Percentiles rank a stretch among this genome's conserved stretches.
Evolutionary conservation across 129 eudicot genomes (phyloP).

Genomic region (Pulicaria dysenterica): DNA sequence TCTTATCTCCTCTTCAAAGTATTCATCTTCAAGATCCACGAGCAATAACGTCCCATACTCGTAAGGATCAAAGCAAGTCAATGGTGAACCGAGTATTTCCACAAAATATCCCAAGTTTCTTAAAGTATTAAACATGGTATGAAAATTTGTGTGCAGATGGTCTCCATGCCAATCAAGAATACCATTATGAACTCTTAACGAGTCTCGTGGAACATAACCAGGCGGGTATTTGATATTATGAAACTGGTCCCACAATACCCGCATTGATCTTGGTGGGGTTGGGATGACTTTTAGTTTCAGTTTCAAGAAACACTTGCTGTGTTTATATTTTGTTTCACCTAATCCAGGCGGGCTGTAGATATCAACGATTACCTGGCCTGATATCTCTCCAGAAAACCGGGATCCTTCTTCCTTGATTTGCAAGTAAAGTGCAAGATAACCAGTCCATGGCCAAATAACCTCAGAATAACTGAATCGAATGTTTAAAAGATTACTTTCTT

Average conservation of each 20-base stretch:
- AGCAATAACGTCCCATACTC: constrained; percentile 91
- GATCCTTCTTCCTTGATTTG: constrained; percentile 96
- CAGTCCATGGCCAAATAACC: constrained; percentile 99
- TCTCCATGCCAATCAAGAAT: constrained; percentile 99
- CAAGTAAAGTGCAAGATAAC: constrained; percentile 89
- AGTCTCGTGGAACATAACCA: constrained; percentile 93
- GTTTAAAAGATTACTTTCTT: constrained; percentile 94
- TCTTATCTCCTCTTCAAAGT: constrained; percentile 80
- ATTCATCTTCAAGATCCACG: constrained; percentile 99
- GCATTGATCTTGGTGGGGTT: constrained; percentile 74
- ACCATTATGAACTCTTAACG: constrained; percentile 90
- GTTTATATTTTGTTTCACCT: constrained; percentile 67
- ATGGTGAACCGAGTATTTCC: constrained; percentile 95
- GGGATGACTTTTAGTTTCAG: constrained; percentile 86
- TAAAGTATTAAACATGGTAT: constrained; percentile 87
- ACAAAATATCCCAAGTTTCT: constrained; percentile 88
- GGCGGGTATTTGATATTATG: constrained; percentile 97
- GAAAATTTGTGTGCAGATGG: constrained; percentile 92
- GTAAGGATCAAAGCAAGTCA: constrained; percentile 91
- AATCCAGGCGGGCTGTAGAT: constrained; percentile 77
- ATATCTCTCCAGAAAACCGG: constrained; percentile 78
- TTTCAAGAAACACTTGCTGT: constrained; percentile 68
- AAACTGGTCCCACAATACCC: constrained; percentile 92
- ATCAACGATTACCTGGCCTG: constrained; percentile 75
- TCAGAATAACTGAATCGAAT: constrained; percentile 84